Conservation (phyloP, 2,329 filamentous ascomycete species). For the Lachnellula subtilissima region DNA sequence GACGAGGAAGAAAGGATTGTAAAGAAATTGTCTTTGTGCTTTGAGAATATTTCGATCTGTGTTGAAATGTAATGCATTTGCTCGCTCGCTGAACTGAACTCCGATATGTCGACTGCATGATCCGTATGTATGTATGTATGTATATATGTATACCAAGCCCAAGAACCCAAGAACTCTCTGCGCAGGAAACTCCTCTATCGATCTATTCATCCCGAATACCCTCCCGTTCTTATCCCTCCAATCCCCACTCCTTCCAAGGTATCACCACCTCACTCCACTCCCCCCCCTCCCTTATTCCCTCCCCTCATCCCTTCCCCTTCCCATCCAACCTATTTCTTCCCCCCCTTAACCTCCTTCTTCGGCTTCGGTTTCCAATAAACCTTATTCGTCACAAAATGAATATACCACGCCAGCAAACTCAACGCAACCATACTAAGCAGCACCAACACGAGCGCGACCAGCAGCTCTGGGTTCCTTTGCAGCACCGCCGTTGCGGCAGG, state of each 20-base stretch:
- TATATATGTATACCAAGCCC: too few species aligned
- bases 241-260: background rate
- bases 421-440: constrained; percentile 14
- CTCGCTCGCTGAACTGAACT: too few species aligned
- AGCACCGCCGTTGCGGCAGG: constrained; percentile 30
- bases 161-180: too few species aligned
- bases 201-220: too few species aligned
- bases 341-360: constrained; percentile 16
- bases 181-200: too few species aligned
- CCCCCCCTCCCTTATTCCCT: background rate
- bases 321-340: background rate
- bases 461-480: constrained; percentile 23
- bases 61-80: too few species aligned
- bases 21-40: too few species aligned
- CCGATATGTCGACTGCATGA: too few species aligned
- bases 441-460: constrained; percentile 24
- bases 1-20: too few species aligned
- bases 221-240: background rate
- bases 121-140: too few species aligned
- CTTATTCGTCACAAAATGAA: constrained; percentile 28
- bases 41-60: too few species aligned
- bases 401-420: constrained; percentile 23
- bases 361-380: constrained; percentile 29
- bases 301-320: background rate
- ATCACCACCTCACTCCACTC: background rate